phyloP scores from a whole-genome alignment of 2,329 filamentous ascomycete species.

The Camptophora hylomeconis region DNA sequence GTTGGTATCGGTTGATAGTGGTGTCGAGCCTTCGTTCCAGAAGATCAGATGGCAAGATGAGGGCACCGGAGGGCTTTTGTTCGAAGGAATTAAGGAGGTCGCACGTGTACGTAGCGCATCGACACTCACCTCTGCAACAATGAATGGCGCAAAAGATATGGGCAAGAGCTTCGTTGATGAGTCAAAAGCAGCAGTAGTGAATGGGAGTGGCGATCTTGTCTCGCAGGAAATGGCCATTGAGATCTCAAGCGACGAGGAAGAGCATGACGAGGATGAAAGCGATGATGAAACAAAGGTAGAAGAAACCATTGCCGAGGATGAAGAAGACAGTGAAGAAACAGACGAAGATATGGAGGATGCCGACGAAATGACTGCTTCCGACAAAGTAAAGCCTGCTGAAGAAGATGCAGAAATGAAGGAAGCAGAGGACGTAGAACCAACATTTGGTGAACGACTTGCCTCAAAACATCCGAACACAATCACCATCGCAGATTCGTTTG shows the following conservation, averaged over 20 bases:
- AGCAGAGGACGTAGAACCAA: conserved; percentile 46
- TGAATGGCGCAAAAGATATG: conserved; percentile 39
- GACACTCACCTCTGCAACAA: conserved; percentile 32
- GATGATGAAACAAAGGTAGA: conserved; percentile 13
- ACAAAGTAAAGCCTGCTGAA: conserved; percentile 16
- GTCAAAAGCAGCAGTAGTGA: conserved; percentile 39
- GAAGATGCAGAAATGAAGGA: conserved; percentile 28
- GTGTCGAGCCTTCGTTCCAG: conserved; percentile 37
- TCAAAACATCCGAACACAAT: conserved; percentile 39
- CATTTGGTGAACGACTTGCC: conserved; percentile 75
- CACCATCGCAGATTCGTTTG: conserved; percentile 30
- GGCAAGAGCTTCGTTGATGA: conserved; percentile 44
- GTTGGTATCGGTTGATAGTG: conserved; percentile 36
- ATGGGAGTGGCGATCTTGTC: conserved; percentile 23
- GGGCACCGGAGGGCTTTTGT: conserved; percentile 28
- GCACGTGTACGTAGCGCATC: conserved; percentile 29
- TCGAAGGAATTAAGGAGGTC: conserved; percentile 33
- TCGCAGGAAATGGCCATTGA: conserved; percentile 29
- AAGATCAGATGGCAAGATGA: conserved; percentile 34
- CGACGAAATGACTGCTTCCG: conserved; percentile 24
- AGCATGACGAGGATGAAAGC: conserved; percentile 21
- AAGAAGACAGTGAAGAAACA: conserved; percentile 8
- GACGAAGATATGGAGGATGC: conserved; percentile 17
- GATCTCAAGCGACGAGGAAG: conserved; percentile 35
- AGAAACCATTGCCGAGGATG: conserved; percentile 12